Evolutionary conservation across 2,329 filamentous ascomycete species (phyloP), one percentile per base, ranked within the genome.

Genomic region (Aspergillus neoniger): DNA sequence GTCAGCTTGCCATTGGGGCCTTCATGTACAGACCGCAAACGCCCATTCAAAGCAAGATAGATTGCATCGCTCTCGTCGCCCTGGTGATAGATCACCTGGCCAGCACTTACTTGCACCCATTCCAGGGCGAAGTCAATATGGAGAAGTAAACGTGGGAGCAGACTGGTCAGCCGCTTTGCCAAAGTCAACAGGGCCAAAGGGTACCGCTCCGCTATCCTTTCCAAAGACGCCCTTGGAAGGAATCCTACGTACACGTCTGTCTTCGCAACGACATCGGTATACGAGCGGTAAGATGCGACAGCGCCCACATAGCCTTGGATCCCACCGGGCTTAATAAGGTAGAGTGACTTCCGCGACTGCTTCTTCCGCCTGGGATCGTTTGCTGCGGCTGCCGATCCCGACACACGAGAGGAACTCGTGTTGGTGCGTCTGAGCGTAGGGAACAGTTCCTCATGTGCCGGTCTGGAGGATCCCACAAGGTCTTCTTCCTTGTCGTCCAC

Each of bases 181-280:
- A 99, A 93, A 0, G 96, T 99, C 49, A 99, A 81, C 9, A 99
- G 80, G 3, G 98, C 90, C 43, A 96, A 91, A 0, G 95, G 95
- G 71, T 97, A 95, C 66, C 87, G 88, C 66, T 99, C 95, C 1
- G 96, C 92, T 50, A 99, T 95, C 65, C 92, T 86, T 72, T 99
- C 95, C 28, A 99, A 83, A 0, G 92, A 91, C 0, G 87, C 85
- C 30, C 92, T 85, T 0, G 95, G 95, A 12, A 99, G 80, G 66
- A 99, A 99, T 1, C 95, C 95, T 14, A 99, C 95, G 70, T 97
- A 98, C 2, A 98, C 95, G 76, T 99, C 95, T 0, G 96, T 99
- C 78, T 98, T 98, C 3, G 95, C 96, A 39, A 94, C 90, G 1
- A 99, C 93, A 72, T 98, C 94, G 19, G 96, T 95, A 72, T 98